phyloP scores from a whole-genome alignment of 2,329 filamentous ascomycete species.

The Hypoxylon sp. region DNA sequence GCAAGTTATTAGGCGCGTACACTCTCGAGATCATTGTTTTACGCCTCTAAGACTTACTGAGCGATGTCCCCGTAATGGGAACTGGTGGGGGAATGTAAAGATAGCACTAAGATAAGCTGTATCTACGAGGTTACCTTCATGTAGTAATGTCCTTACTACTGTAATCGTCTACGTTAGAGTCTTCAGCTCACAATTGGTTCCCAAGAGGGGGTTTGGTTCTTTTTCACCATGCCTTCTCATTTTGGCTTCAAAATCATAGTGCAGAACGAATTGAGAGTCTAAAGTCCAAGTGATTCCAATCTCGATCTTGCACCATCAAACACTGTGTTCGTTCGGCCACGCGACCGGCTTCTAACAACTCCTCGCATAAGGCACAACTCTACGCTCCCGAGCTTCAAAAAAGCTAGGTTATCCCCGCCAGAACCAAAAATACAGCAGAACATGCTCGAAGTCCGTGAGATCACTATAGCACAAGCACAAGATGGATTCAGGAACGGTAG shows the following conservation, averaged over 20 bases:
- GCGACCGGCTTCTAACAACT: background rate
- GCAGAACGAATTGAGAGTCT: background rate
- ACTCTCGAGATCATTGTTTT: too few relatives aligned
- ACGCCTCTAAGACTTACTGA: too few relatives aligned
- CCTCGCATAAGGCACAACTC: background rate
- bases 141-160: background rate
- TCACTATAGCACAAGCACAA: constrained; percentile 44
- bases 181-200: background rate
- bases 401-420: background rate
- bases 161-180: background rate
- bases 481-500: constrained; percentile 33
- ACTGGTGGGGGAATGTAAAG: too few relatives aligned
- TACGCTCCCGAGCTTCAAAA: background rate
- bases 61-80: too few relatives aligned
- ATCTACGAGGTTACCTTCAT: background rate
- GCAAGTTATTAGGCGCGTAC: too few relatives aligned
- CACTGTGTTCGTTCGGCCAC: background rate
- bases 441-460: constrained; percentile 39
- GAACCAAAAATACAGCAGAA: background rate
- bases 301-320: background rate
- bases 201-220: constrained; percentile 1
- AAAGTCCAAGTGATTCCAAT: background rate
- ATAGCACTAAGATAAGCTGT: background rate
- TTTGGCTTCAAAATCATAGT: background rate
- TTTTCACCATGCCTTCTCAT: too few relatives aligned